Evolutionary conservation across 2,329 filamentous ascomycete genomes (phyloP).

Genomic region (Fusarium chaquense): DNA sequence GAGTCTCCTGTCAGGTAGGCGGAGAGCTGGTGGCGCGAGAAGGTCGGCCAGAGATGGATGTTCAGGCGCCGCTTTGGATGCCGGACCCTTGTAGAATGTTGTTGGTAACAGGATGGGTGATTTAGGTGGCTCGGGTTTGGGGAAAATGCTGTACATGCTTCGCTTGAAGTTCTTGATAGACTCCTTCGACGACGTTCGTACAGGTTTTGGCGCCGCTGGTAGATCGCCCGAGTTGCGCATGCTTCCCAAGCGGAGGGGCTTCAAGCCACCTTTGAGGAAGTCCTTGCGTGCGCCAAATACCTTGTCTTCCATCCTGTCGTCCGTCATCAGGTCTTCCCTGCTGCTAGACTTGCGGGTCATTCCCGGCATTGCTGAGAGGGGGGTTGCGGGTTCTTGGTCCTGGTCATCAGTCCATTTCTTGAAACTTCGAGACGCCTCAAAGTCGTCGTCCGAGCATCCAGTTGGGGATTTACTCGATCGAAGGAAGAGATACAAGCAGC

Average conservation of each 20-base stretch:
- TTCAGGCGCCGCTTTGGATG: slow-evolving; percentile 19
- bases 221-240: slow-evolving; percentile 37
- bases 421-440: slow-evolving; percentile 18
- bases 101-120: slow-evolving; percentile 59
- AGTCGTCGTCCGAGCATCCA: slow-evolving; percentile 55
- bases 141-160: slow-evolving; percentile 48
- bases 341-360: slow-evolving; percentile 26
- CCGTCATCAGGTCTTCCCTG: slow-evolving; percentile 26
- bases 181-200: slow-evolving; percentile 33
- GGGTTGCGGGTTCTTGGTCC: slow-evolving; percentile 26
- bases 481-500: slow-evolving; percentile 74
- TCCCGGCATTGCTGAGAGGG: slow-evolving; percentile 18
- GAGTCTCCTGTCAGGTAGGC: slow-evolving; percentile 53
- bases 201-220: slow-evolving; percentile 33
- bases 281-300: slow-evolving; percentile 46
- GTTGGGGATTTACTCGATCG: slow-evolving; percentile 72
- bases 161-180: slow-evolving; percentile 44
- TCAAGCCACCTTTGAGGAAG: slow-evolving; percentile 35
- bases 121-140: slow-evolving; percentile 32
- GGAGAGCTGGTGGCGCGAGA: slow-evolving; percentile 60
- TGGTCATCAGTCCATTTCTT: slow-evolving; percentile 35
- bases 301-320: slow-evolving; percentile 51
- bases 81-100: slow-evolving; percentile 57
- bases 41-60: slow-evolving; percentile 24
- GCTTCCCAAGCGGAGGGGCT: slow-evolving; percentile 39